Evolutionary conservation across 2,329 filamentous ascomycete genomes (phyloP), one percentile per base, ranked within the genome.

Genomic region (Colletotrichum chrysophilum): DNA sequence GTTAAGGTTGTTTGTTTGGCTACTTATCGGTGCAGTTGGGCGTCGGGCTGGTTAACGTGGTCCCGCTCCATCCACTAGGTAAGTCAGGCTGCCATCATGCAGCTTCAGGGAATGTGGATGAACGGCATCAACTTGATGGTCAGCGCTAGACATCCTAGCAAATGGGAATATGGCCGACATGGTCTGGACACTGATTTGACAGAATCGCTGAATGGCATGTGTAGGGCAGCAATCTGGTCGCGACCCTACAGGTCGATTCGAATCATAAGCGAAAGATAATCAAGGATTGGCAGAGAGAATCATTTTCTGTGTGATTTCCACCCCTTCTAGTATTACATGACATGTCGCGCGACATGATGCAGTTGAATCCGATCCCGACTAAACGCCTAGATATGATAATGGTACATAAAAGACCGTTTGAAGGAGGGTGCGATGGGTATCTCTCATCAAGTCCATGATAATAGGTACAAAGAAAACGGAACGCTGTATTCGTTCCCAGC

Each of bases 391-490:
- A 18, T 8, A 18, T 34, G 28, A 38, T 21, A 60, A 60, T 65
- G 21, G 32, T 61, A 62, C 58, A 69, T 52, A 21, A 26, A 26
- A 13, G 18, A 16, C 13, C 21, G n/a, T 64, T 36, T 58, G 70
- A 77, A 55, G 60, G 65, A 66, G 69, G 77, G 70, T 71, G 70
- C 70, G 43, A 43, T 36, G 73, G 73, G 73, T 75, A 75, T 75
- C 73, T 75, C 64, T 52, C 58, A 55, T 77, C 77, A 68, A 77
- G 64, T 76, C 60, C 78, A 74, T 60, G 60, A 26, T 73, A 70
- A 69, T 73, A 62, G 8, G n/a, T 60, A 66, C 34, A 67, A 67
- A 58, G 30, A 56, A 58, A 58, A 66, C 52, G 2, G 13, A 7
- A 34, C 13, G 12, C n/a, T 18, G 30, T 1, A 2, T 24, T 24